Evolutionary conservation across 192 early-diverging fungal genomes (phyloP).

Genomic region (Backusella sp.): DNA sequence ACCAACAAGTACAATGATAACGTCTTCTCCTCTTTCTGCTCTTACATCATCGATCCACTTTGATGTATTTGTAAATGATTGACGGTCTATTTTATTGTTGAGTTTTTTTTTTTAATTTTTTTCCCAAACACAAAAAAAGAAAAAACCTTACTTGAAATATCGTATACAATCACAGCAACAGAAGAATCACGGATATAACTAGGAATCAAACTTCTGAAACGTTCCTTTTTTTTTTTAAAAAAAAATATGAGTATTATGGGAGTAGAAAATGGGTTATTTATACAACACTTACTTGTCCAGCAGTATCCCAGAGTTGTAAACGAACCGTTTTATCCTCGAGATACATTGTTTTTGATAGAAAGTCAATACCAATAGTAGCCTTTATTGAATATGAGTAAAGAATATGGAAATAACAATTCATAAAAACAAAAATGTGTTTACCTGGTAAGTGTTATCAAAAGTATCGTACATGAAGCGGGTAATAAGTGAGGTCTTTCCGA

Average conservation of each 20-base stretch:
- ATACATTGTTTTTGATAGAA: slow-evolving; percentile 99
- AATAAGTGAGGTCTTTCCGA: slow-evolving; percentile 98
- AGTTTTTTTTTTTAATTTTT: background rate
- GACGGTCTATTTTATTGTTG: slow-evolving; percentile 64
- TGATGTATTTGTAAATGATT: slow-evolving; percentile 94
- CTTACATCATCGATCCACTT: slow-evolving; percentile 99
- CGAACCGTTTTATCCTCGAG: slow-evolving; percentile 96
- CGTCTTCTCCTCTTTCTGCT: slow-evolving; percentile 96
- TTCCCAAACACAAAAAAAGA: slow-evolving; percentile 48
- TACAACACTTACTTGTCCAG: slow-evolving; percentile 70
- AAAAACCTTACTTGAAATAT: slow-evolving; percentile 81
- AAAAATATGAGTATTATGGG: too few relatives aligned
- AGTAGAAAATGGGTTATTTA: background rate
- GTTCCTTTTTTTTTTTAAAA: slow-evolving; percentile 68
- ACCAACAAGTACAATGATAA: slow-evolving; percentile 98
- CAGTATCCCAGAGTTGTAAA: slow-evolving; percentile 99
- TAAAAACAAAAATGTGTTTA: slow-evolving; percentile 14
- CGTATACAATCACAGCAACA: slow-evolving; percentile 96
- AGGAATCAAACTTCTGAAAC: slow-evolving; percentile 96
- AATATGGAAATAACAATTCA: background rate
- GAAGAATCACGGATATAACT: slow-evolving; percentile 98
- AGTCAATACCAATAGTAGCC: slow-evolving; percentile 99
- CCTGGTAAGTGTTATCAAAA: slow-evolving; percentile 97
- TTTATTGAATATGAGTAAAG: slow-evolving; percentile 21
- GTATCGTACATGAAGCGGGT: slow-evolving; percentile 99